phyloP scores from a whole-genome alignment of 371 early-diverging fungal species.

The Mucor racemosus region DNA sequence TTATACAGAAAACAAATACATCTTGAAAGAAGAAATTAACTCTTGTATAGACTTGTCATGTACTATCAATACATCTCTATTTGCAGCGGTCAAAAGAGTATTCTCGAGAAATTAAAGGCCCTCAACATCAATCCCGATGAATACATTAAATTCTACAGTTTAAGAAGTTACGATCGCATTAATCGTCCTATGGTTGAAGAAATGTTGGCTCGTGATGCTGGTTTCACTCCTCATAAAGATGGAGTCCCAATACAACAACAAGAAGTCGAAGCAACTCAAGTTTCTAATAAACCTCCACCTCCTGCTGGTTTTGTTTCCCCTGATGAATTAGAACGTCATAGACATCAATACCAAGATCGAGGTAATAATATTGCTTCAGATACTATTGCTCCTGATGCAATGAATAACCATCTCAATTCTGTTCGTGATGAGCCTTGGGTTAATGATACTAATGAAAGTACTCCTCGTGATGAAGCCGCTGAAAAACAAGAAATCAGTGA shows the following conservation, averaged over 20 bases:
- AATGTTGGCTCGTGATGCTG: slow-evolving; percentile 44
- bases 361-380: slow-evolving; percentile 17
- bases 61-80: slow-evolving; percentile 79
- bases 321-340: slow-evolving; percentile 19
- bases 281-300: slow-evolving; percentile 11
- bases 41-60: slow-evolving; percentile 62
- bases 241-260: slow-evolving; percentile 12
- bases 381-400: slow-evolving; percentile 32
- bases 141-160: slow-evolving; percentile 74
- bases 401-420: slow-evolving; percentile 28
- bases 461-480: slow-evolving; percentile 22
- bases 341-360: neutral
- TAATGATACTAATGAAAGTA: slow-evolving; percentile 14
- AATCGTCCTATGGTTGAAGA: slow-evolving; percentile 43
- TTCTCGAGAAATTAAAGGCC: slow-evolving; percentile 55
- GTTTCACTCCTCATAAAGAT: slow-evolving; percentile 29
- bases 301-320: slow-evolving; percentile 33
- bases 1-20: neutral
- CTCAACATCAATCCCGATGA: slow-evolving; percentile 60
- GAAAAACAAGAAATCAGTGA: slow-evolving; percentile 42
- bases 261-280: slow-evolving; percentile 22
- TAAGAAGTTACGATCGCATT: slow-evolving; percentile 71
- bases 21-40: neutral
- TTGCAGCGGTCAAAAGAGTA: slow-evolving; percentile 68
- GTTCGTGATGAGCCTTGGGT: slow-evolving; percentile 31